Base-by-base conservation (phyloP, 176 grass and related monocot species). In the Paspalum vaginatum region DNA sequence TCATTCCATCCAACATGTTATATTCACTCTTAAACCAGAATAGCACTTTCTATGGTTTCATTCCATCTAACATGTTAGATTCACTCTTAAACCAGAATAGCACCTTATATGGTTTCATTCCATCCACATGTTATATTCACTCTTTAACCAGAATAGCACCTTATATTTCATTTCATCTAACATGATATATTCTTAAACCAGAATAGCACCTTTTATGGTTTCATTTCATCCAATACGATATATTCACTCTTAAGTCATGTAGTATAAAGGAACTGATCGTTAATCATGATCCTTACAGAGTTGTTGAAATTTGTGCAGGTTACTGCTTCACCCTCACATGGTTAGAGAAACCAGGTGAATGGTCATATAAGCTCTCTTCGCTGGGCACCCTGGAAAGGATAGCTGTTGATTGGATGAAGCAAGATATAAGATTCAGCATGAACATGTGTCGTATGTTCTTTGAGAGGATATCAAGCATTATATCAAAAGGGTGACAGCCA, bases 321-420 rank as follows among this genome's bases (percentile, higher is more conserved):
- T 99, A 93, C 56, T 75, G 39, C 73, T 99, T 95, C 82, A 99
- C 44, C 26, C 79, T 95, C 26, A 88, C 75, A 41, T 95, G 84
- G 92, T 39, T 85, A 76, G 83, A 82, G 37, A 50, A 82, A 71
- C 18, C 48, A 9, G 61, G 70, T 57, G 84, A 89, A 66, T 93
- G 91, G 88, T 64, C 55, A 24, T 95, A 95, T 51, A 74, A 41
- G 39, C 75, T 82, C 65, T 93, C 88, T 26, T 88, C 86, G 20
- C 54, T 95, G 62, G 96, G 92, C 26, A 89, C 86, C 38, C 68
- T 95, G 75, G 90, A 90, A 44, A 88, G 79, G 22, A 53, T 94
- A 46, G 88, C 88, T 22, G 11, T 44, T 7, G 68, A 74, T 18
- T 99, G 92, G 96, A 99, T 99, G 96, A 91, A 84, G 14, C 88